Percentiles rank a stretch among this genome's conserved stretches.
These are phyloP conservation scores for Strigomonas culicis DNA, from an alignment of 208 protist genomes.

Conservation along the genomic window DNA sequence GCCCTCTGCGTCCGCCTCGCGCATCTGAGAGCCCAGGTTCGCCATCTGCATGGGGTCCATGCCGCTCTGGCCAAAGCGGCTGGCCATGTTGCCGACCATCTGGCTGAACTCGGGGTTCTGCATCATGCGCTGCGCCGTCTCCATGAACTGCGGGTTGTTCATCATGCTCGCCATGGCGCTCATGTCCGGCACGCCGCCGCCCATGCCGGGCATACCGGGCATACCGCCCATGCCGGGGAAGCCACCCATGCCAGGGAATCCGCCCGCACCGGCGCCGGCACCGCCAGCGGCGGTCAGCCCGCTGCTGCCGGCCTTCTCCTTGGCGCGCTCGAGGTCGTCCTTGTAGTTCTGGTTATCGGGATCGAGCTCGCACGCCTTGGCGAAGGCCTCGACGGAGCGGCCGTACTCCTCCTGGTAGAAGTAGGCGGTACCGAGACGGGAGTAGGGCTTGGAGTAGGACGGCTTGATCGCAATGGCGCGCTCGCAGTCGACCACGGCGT, in stretches of 20 bases:
- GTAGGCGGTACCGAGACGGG: slow-evolving; percentile 81
- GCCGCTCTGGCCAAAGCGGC: slow-evolving; percentile 45
- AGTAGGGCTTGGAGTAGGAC: slow-evolving; percentile 90
- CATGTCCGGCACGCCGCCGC: slow-evolving; percentile 70
- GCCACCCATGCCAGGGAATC: slow-evolving; percentile 32
- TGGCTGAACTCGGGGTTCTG: slow-evolving; percentile 88
- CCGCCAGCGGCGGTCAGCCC: slow-evolving; percentile 25
- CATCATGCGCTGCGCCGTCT: slow-evolving; percentile 87
- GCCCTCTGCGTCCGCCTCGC: slow-evolving; percentile 46
- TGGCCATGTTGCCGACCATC: slow-evolving; percentile 79
- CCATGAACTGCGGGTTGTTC: slow-evolving; percentile 91
- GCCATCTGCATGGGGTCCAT: slow-evolving; percentile 48
- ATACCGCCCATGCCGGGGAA: slow-evolving; percentile 27
- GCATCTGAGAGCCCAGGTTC: slow-evolving; percentile 31
- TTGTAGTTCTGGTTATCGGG: slow-evolving; percentile 90
- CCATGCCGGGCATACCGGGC: slow-evolving; percentile 31
- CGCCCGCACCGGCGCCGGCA: slow-evolving; percentile 18
- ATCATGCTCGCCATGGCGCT: slow-evolving; percentile 78
- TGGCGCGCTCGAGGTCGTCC: slow-evolving; percentile 83
- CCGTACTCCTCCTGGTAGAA: slow-evolving; percentile 89
- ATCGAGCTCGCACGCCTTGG: slow-evolving; percentile 89
- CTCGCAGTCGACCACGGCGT: slow-evolving; percentile 88
- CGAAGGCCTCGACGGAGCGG: slow-evolving; percentile 84
- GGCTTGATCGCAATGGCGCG: slow-evolving; percentile 82
- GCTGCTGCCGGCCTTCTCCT: slow-evolving; percentile 65